Evolutionary conservation across 2,329 filamentous ascomycete species (phyloP).

Genomic region (Orbilia oligospora): DNA sequence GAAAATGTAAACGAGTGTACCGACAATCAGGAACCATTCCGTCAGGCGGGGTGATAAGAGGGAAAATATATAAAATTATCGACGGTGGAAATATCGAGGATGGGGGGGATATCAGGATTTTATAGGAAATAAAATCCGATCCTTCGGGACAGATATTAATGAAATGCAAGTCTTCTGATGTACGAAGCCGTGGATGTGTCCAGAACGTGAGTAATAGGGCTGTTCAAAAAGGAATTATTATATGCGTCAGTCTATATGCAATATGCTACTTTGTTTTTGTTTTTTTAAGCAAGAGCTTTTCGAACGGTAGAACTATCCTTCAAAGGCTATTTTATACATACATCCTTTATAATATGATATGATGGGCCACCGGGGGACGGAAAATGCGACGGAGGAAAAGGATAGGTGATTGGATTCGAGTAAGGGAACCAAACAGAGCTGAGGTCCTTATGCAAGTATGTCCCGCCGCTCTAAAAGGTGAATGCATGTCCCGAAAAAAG

Average conservation of each 20-base stretch:
- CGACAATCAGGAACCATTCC: conserved; percentile 48
- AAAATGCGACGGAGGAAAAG: conserved; percentile 42
- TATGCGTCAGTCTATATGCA: conserved; percentile 36
- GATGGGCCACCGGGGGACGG: conserved; percentile 53
- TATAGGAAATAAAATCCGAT: conserved; percentile 52
- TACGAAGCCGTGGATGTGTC: conserved; percentile 39
- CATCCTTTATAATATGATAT: conserved; percentile 28
- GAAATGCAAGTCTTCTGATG: conserved; percentile 40
- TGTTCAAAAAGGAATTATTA: conserved; percentile 57
- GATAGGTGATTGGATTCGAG: conserved; percentile 21
- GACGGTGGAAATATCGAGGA: conserved; percentile 26
- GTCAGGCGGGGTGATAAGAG: conserved; percentile 18
- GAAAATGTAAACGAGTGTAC: conserved; percentile 46
- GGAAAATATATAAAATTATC: conserved; percentile 41
- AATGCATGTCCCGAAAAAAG: conserved; percentile 53
- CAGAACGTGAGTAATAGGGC: conserved; percentile 51
- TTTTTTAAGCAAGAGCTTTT: not conserved
- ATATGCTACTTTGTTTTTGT: conserved; percentile 49
- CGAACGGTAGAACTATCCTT: conserved; percentile 20
- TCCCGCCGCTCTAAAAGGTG: conserved; percentile 34
- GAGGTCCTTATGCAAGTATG: conserved; percentile 58
- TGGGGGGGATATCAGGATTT: conserved; percentile 38
- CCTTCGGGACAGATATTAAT: conserved; percentile 45
- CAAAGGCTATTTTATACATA: conserved; percentile 35
- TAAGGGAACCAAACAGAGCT: conserved; percentile 42